phyloP scores from a whole-genome alignment of 1,139 yeast genomes.

The Pneumocystis jirovecii region DNA sequence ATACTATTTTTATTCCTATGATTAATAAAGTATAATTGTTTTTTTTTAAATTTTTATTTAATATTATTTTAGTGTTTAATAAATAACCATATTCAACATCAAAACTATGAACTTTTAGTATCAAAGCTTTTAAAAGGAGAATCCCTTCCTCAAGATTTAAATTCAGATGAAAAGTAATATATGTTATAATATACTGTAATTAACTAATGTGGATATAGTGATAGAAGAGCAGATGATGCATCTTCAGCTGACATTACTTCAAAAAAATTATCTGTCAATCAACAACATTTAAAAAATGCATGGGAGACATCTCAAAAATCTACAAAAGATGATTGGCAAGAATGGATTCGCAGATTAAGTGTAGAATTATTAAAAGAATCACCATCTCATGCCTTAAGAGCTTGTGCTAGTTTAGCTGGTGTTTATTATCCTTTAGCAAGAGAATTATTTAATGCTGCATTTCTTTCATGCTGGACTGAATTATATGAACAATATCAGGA shows the following conservation, averaged over 20 bases:
- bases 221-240: slow-evolving; percentile 39
- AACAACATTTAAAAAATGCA: slow-evolving; percentile 57
- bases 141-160: slow-evolving; percentile 65
- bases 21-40: slow-evolving; percentile 42
- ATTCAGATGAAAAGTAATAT: slow-evolving; percentile 40
- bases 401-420: slow-evolving; percentile 82
- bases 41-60: background rate
- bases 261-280: slow-evolving; percentile 67
- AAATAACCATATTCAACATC: slow-evolving; percentile 50
- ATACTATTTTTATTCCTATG: slow-evolving; percentile 74
- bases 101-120: slow-evolving; percentile 68
- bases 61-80: slow-evolving; percentile 25
- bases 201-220: slow-evolving; percentile 25
- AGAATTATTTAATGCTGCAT: slow-evolving; percentile 85
- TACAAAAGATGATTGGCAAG: slow-evolving; percentile 94
- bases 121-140: slow-evolving; percentile 72
- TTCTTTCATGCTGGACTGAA: slow-evolving; percentile 93
- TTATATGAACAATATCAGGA: slow-evolving; percentile 84
- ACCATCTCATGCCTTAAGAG: slow-evolving; percentile 87
- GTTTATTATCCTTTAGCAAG: slow-evolving; percentile 80
- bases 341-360: slow-evolving; percentile 81
- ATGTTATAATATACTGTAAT: slow-evolving; percentile 17
- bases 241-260: slow-evolving; percentile 55
- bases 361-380: slow-evolving; percentile 80
- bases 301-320: slow-evolving; percentile 90